Evolutionary conservation across 805 yeast species (phyloP), one percentile per base, ranked within the genome.

Genomic region (Ogataea zsoltii): DNA sequence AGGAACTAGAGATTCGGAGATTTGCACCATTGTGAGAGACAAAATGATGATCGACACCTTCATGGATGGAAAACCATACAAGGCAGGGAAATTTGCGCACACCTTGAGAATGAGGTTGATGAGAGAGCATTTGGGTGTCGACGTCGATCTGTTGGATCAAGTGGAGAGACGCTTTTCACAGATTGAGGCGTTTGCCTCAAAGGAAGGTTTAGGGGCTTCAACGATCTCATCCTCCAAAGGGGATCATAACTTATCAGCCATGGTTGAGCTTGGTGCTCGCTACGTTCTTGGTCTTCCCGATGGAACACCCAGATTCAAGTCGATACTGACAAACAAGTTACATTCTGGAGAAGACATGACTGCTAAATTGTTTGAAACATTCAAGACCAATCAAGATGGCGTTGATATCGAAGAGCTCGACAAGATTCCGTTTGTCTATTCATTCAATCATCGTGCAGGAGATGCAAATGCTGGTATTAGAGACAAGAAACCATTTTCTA

Each of bases 121-220:
- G 99, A 78, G 99, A 53, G 99, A 94, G 61, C 99, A 94, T 67
- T 63, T 94, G 19, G 99, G 99, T 19, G 84, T 96, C 43, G 95
- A 90, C 63, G 94, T 90, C 34, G 97, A 91, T 65, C 71, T 84
- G 13, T 66, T 90, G 19, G 97, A 91, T 45, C 66, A 85, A 35
- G 85, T 89, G 26, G 97, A 90, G 60, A 74, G 91, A 54, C 75
- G 86, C 54, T 84, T 87, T 44, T 60, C 65, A 14, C 68, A 70
- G 39, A 71, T 78, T 49, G 80, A 77, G 48, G 61, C 63, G 4
- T 69, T 71, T 57, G 79, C 82, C 2, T 64, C 78, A 0, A 41
- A 54, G 1, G 60, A 63, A 11, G 83, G 83, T 2, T 25, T 67
- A 34, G 57, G 62, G 30, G 73, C 81, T 0, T 74, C 77, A 2